Conservation (phyloP, 441 rosid genomes). For the Erysimum cheiri region DNA sequence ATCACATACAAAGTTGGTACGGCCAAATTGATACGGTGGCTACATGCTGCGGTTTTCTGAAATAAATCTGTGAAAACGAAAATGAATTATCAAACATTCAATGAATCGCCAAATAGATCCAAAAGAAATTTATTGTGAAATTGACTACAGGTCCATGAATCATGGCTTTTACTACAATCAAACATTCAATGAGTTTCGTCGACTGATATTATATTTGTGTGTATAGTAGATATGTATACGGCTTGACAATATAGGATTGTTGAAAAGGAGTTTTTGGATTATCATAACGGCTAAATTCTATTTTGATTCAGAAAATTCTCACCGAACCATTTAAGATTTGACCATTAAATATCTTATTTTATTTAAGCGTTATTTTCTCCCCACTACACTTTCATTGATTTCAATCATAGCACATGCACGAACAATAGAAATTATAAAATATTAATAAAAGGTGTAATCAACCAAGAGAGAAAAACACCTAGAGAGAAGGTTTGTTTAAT, state of each 20-base stretch:
- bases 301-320: constrained; percentile 22
- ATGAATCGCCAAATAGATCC: constrained; percentile 37
- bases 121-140: constrained; percentile 39
- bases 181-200: constrained; percentile 32
- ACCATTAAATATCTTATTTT: constrained; percentile 22
- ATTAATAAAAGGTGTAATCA: constrained; percentile 31
- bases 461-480: constrained; percentile 44
- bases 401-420: constrained; percentile 46
- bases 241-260: constrained; percentile 12
- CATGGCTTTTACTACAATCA: constrained; percentile 47
- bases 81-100: constrained; percentile 24
- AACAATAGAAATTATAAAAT: constrained; percentile 4
- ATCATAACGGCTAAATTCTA: constrained; percentile 40
- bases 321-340: constrained; percentile 37
- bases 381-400: constrained; percentile 23
- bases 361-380: constrained; percentile 18
- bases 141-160: constrained; percentile 44
- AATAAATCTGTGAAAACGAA: constrained; percentile 10
- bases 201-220: constrained; percentile 7
- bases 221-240: constrained; percentile 12
- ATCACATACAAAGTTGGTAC: constrained; percentile 13
- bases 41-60: constrained; percentile 7
- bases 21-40: constrained; percentile 10
- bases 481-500: constrained; percentile 36
- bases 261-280: constrained; percentile 11